Conservation (phyloP, 176 grass and related monocot species). For the Tillandsia leiboldiana region DNA sequence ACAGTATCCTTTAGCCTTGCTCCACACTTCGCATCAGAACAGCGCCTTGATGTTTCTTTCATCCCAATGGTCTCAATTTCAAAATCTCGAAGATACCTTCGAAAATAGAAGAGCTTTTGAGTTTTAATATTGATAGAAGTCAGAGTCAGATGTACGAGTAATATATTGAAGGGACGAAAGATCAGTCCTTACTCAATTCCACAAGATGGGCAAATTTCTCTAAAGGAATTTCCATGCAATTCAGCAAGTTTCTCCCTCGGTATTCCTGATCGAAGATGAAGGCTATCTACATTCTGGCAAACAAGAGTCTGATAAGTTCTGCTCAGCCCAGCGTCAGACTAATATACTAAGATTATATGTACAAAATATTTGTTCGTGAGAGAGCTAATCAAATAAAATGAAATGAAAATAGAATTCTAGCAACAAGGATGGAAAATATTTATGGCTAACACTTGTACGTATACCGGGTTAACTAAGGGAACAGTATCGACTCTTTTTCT, state of each 20-base stretch:
- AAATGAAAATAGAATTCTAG: neutral
- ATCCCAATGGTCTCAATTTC: conserved; percentile 95
- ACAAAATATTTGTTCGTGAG: no score
- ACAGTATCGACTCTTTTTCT: no score
- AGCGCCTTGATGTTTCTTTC: conserved; percentile 88
- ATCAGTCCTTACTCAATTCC: conserved; percentile 61
- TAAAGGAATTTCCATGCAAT: conserved; percentile 94
- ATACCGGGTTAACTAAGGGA: no score
- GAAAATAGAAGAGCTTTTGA: conserved; percentile 13
- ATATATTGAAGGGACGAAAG: conserved; percentile 6
- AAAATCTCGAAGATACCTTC: conserved; percentile 95
- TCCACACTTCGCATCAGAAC: conserved; percentile 59
- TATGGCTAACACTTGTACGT: neutral
- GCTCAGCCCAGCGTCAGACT: conserved; percentile 19
- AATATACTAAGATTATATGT: neutral
- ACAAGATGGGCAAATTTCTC: conserved; percentile 82
- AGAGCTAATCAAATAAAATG: neutral
- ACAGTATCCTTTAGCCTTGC: conserved; percentile 83
- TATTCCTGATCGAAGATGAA: conserved; percentile 91
- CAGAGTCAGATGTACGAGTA: neutral
- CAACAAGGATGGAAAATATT: neutral
- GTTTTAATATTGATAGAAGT: neutral
- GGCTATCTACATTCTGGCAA: conserved; percentile 85
- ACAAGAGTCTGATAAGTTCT: conserved; percentile 8
- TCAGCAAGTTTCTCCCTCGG: conserved; percentile 82